Conservation (phyloP, 169 alveolate genomes). For the Toxoplasma gondii region DNA sequence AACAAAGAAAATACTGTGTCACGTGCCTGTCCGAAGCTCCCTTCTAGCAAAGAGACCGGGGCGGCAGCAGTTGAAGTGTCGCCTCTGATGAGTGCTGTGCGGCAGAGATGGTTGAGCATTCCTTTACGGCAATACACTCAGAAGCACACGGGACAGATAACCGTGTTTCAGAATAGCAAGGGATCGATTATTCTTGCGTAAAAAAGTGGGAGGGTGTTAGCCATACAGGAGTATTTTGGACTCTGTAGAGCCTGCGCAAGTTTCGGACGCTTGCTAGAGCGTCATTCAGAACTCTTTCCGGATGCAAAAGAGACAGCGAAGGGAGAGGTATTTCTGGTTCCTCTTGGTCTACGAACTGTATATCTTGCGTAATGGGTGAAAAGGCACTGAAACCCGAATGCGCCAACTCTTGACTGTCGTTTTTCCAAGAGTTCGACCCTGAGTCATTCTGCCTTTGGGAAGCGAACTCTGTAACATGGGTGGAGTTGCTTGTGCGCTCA, state of each 20-base stretch:
- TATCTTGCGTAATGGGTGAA: neutral
- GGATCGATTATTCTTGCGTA: too few species aligned
- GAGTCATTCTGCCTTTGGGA: neutral
- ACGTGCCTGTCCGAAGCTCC: neutral
- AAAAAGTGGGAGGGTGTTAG: neutral
- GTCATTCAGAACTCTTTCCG: neutral
- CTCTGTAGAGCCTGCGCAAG: neutral
- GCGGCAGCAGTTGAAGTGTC: too few species aligned
- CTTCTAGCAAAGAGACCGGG: neutral
- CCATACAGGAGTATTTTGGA: slow-evolving; percentile 31
- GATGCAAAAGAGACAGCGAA: neutral
- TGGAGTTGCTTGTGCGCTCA: neutral
- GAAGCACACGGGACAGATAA: too few species aligned
- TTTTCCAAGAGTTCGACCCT: neutral
- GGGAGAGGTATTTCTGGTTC: slow-evolving; percentile 3
- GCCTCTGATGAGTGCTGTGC: neutral
- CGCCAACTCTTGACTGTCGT: neutral
- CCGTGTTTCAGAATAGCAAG: neutral
- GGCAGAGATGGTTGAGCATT: too few species aligned
- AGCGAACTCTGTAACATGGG: neutral
- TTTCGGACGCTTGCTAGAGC: slow-evolving; percentile 2
- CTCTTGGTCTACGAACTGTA: neutral
- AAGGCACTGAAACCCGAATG: neutral
- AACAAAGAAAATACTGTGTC: neutral
- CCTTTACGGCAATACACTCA: too few species aligned